Percentiles rank a stretch among this genome's conserved stretches.
phyloP scores from a whole-genome alignment of 139 green algal species.

The Chlorella sorokiniana region DNA sequence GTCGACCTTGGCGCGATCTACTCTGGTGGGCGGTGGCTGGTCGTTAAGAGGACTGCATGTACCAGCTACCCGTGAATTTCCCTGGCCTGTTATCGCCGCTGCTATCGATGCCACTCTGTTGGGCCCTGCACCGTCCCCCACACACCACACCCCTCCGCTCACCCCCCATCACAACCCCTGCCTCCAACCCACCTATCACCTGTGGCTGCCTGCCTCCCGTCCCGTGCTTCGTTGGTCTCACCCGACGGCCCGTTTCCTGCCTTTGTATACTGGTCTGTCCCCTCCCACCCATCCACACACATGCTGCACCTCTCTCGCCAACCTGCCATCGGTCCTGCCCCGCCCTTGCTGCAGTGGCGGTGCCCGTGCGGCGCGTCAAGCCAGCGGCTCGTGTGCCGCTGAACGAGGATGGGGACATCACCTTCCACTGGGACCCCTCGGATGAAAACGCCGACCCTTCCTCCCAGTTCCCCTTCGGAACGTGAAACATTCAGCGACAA shows the following conservation, averaged over 20 bases:
- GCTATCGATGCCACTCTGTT: too few relatives aligned
- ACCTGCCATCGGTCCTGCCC: not conserved
- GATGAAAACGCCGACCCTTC: constrained; percentile 74
- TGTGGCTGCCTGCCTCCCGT: too few relatives aligned
- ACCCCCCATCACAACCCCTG: too few relatives aligned
- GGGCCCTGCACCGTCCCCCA: too few relatives aligned
- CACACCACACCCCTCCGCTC: too few relatives aligned
- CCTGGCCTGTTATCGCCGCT: not conserved
- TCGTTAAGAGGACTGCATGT: not conserved
- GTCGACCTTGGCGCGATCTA: constrained; percentile 87
- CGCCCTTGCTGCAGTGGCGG: constrained; percentile 52
- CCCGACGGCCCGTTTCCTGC: too few relatives aligned
- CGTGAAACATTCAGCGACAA: constrained; percentile 50
- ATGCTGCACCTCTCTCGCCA: not conserved
- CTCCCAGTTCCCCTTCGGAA: constrained; percentile 76
- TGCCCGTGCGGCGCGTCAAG: constrained; percentile 88
- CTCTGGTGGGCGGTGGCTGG: constrained; percentile 41
- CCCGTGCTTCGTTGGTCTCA: too few relatives aligned
- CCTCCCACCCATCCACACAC: not conserved
- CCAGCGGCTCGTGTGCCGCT: constrained; percentile 44
- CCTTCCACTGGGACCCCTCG: constrained; percentile 66
- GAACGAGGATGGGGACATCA: constrained; percentile 15
- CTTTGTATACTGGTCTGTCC: too few relatives aligned
- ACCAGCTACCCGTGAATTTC: not conserved
- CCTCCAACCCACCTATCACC: too few relatives aligned